These are phyloP conservation scores for Gnaphalium uliginosum DNA, from an alignment of 129 eudicot genomes.

Conservation along the genomic window DNA sequence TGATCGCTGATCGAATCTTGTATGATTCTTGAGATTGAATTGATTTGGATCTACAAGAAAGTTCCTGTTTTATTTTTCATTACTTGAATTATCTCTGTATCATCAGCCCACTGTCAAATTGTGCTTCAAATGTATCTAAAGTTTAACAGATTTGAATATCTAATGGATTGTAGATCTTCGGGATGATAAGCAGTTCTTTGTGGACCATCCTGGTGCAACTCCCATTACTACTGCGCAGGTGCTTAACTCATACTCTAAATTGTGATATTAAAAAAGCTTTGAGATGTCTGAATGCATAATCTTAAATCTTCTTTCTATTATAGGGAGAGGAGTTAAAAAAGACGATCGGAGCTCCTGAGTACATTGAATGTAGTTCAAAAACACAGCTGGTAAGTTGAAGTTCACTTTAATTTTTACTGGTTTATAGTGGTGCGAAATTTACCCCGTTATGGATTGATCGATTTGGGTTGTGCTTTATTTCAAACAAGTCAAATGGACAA, in stretches of 20 bases:
- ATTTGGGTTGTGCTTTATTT: not conserved
- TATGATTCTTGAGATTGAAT: not conserved
- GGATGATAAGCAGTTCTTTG: slow-evolving; percentile 75
- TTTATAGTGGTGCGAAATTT: not conserved
- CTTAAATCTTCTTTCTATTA: not conserved
- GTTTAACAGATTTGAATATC: slow-evolving; percentile 5
- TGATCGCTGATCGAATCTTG: too few relatives aligned
- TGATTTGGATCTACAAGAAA: not conserved
- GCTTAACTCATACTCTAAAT: not conserved
- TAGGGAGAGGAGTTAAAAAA: slow-evolving; percentile 95
- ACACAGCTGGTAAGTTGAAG: slow-evolving; percentile 65
- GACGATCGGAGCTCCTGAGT: slow-evolving; percentile 83
- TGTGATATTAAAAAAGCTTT: not conserved
- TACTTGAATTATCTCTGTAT: not conserved
- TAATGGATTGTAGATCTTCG: slow-evolving; percentile 66
- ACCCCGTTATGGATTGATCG: not conserved
- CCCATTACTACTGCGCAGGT: slow-evolving; percentile 79
- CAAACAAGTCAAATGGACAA: not conserved
- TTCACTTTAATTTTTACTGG: not conserved
- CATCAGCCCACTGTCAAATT: not conserved
- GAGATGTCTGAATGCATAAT: slow-evolving; percentile 10
- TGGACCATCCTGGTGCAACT: slow-evolving; percentile 77
- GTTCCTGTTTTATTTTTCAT: not conserved
- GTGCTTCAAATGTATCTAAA: not conserved
- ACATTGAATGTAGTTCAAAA: slow-evolving; percentile 97